Evolutionary conservation across 495 filamentous ascomycete genomes (phyloP).

Genomic region (Penicillium roqueforti): DNA sequence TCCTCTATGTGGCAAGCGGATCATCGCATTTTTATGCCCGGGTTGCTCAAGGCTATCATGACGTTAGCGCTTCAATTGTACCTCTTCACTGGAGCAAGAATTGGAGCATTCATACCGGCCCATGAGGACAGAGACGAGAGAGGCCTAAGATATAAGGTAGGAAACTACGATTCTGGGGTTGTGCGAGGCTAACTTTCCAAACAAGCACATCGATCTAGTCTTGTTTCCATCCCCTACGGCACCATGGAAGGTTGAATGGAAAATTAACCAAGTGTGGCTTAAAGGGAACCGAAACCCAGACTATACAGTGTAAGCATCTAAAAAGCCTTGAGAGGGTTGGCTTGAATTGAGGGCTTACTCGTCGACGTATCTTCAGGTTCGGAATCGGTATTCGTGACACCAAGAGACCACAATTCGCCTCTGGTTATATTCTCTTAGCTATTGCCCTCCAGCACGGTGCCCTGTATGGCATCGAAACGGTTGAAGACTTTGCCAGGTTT

Average conservation of each 20-base stretch:
- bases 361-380: constrained; percentile 13
- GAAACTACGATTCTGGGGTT: not conserved
- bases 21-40: constrained; percentile 15
- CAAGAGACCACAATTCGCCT: constrained; percentile 18
- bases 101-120: constrained; percentile 19
- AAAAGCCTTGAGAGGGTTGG: not conserved
- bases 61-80: constrained; percentile 20
- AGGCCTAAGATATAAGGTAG: constrained; percentile 16
- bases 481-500: constrained; percentile 15
- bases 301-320: constrained; percentile 4
- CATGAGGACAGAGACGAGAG: constrained; percentile 13
- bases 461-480: constrained; percentile 14
- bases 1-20: constrained; percentile 16
- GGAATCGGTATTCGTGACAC: constrained; percentile 21
- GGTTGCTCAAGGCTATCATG: constrained; percentile 20
- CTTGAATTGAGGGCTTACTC: constrained; percentile 1
- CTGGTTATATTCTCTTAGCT: constrained; percentile 15
- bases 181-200: constrained; percentile 1
- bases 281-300: constrained; percentile 7
- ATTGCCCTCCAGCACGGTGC: constrained; percentile 16
- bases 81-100: constrained; percentile 23
- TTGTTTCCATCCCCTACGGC: constrained; percentile 11
- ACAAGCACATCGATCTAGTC: constrained; percentile 13
- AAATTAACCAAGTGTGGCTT: constrained; percentile 3
- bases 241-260: constrained; percentile 11